Base-by-base conservation (phyloP, 495 filamentous ascomycete genomes). In the Neurospora cerealis region DNA sequence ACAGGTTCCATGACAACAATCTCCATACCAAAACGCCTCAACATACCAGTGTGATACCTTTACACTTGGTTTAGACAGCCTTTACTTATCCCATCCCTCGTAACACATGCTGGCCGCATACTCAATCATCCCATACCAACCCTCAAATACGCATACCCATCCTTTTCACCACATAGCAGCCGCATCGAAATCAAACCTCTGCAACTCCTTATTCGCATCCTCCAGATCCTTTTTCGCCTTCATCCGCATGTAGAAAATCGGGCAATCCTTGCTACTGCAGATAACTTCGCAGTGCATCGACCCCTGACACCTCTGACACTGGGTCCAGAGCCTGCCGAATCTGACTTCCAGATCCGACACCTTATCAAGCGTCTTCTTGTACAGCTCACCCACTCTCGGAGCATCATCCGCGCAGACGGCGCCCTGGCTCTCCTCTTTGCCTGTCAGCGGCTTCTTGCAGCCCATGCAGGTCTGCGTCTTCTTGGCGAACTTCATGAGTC, bases 221-320 rank as follows among this genome's bases (percentile, higher is more conserved):
- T 98, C 94, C 60, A 98, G 90, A 81, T 99, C 96, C 85, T 98
- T 99, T 89, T 97, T 97, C 36, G 94, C 95, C 85, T 99, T 99
- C 96, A 99, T 99, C 5, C 96, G 91, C 96, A 98, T 99, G 80
- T 99, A 99, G 84, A 98, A 99, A 75, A 99, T 99, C 5, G 96
- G 96, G 79, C 96, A 99, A 83, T 99, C 96, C 79, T 92, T 92
- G 76, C 92, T 94, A 48, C 91, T 93, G 86, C 96, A 99, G 76
- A 99, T 98, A 32, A 99, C 96, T 83, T 99, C 95, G 79, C 91
- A 93, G 83, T 99, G 96, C 87, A 99, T 89, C 80, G 93, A 97
- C 17, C 95, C 96, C 83, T 99, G 96, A 81, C 96, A 99, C 41
- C 96, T 87, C 85, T 99, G 96, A 82, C 96, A 99, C 83, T 99